Base-by-base conservation (phyloP, 2,329 filamentous ascomycete species). In the Ceratocystis albifundus region DNA sequence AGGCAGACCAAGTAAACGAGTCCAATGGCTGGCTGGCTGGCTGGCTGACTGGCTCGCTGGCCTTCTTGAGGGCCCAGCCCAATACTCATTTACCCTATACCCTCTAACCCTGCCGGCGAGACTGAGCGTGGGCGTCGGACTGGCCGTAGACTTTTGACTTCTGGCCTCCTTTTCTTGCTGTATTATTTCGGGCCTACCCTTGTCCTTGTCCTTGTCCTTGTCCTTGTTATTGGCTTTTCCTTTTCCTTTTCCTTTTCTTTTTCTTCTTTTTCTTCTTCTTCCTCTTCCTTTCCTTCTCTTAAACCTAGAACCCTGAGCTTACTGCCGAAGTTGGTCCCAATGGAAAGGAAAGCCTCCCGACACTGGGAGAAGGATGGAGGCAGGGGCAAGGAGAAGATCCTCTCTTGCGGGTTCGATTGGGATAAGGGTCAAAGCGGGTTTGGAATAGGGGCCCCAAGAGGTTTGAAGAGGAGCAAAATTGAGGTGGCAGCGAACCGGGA, bases 301-400 rank as follows among this genome's bases (percentile, higher is more conserved):
- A 4, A 41, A 41, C 48, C 22, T 20, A 15, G 48, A 53, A 53
- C 48, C 48, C 48, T 53, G 22, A 3, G 4, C 28, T 32, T 30
- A n/a, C 55, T 59, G 28, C 55, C 28, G 55, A 59, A 59, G 55
- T 36, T 59, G 28, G 30, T 32, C 55, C 55, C 55, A 59, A 20
- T 36, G 55, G 55, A 59, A 59, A 59, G 55, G 55, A 59, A 59
- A 59, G 55, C 55, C 15, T 59, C 55, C 55, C 55, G 55, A 59
- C 55, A 59, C 36, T 32, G 55, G 28, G 3, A 20, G 55, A 59
- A 59, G 55, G 55, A 59, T 59, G 55, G 25, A 36, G 17, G 25
- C 30, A 32, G 55, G 28, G 30, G 55, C 12, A 28, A 53, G 55
- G 28, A 30, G 55, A 6, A 57, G 4, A 10, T 4, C 15, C 28